These are phyloP conservation scores for Cyclocybe cylindracea DNA, from an alignment of 768 basidiomycete genomes.

Conservation along the genomic window DNA sequence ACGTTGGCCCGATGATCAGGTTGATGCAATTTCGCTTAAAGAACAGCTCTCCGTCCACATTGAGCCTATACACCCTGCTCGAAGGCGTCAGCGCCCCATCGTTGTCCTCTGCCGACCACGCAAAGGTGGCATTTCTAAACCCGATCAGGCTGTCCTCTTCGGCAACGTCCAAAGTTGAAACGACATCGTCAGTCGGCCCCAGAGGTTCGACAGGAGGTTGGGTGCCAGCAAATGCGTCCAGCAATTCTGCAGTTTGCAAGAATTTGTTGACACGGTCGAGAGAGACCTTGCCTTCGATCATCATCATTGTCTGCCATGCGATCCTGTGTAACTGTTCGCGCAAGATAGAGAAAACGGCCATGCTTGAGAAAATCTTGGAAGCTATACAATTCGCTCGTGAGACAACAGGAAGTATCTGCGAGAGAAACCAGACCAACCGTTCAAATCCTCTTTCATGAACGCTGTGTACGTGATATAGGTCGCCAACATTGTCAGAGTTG, in stretches of 20 bases:
- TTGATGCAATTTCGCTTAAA: constrained; percentile 60
- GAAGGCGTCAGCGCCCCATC: constrained; percentile 41
- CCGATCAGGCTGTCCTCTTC: constrained; percentile 38
- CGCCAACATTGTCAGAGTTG: no score
- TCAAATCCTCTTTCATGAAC: background rate
- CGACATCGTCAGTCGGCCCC: no score
- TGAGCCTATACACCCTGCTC: constrained; percentile 50
- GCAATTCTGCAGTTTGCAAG: background rate
- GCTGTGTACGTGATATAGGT: background rate
- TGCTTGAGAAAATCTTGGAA: no score
- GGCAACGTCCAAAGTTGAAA: no score
- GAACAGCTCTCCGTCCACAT: constrained; percentile 50
- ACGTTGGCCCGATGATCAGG: constrained; percentile 58
- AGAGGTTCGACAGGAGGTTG: no score
- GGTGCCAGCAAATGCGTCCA: no score
- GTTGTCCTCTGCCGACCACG: constrained; percentile 47
- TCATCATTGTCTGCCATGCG: constrained; percentile 11
- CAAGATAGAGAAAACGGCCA: no score
- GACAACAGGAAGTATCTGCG: background rate
- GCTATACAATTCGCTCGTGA: constrained; percentile 30
- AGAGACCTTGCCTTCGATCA: constrained; percentile 27
- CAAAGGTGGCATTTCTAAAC: constrained; percentile 54
- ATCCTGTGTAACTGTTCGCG: no score
- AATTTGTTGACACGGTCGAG: background rate
- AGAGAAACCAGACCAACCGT: background rate